Percentiles rank a stretch among this genome's conserved stretches.
phyloP scores from a whole-genome alignment of 2,329 filamentous ascomycete genomes.

The Epichloe uncinata region DNA sequence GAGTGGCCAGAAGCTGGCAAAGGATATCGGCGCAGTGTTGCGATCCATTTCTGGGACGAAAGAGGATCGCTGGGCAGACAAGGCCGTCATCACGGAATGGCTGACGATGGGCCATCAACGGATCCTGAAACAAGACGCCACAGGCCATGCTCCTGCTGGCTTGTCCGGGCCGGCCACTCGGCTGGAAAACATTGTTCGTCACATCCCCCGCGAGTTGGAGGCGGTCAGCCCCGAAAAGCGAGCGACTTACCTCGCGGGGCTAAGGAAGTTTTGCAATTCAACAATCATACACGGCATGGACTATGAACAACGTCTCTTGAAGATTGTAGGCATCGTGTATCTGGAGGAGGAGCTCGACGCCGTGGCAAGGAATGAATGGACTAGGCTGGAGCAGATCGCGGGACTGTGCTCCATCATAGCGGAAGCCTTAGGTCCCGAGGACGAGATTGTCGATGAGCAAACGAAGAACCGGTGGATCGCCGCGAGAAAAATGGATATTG shows the following conservation, averaged over 20 bases:
- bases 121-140: neutral
- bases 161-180: neutral
- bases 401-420: constrained; percentile 15
- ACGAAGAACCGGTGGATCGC: constrained; percentile 13
- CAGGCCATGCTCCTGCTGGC: too few relatives aligned
- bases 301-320: constrained; percentile 11
- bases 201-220: neutral
- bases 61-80: neutral
- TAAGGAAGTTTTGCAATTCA: constrained; percentile 9
- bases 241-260: constrained; percentile 12
- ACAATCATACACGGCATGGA: constrained; percentile 5
- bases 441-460: constrained; percentile 9
- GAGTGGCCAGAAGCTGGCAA: neutral
- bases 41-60: neutral
- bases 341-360: constrained; percentile 16
- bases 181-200: neutral
- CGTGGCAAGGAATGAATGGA: constrained; percentile 12
- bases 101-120: constrained; percentile 9
- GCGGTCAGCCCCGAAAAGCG: constrained; percentile 5
- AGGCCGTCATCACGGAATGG: neutral
- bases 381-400: constrained; percentile 13
- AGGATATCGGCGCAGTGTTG: neutral
- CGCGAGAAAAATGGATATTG: constrained; percentile 13
- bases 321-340: constrained; percentile 14
- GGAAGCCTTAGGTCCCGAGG: constrained; percentile 11